Evolutionary conservation across 257 asterid genomes (phyloP).

Genomic region (Solanum piurae): DNA sequence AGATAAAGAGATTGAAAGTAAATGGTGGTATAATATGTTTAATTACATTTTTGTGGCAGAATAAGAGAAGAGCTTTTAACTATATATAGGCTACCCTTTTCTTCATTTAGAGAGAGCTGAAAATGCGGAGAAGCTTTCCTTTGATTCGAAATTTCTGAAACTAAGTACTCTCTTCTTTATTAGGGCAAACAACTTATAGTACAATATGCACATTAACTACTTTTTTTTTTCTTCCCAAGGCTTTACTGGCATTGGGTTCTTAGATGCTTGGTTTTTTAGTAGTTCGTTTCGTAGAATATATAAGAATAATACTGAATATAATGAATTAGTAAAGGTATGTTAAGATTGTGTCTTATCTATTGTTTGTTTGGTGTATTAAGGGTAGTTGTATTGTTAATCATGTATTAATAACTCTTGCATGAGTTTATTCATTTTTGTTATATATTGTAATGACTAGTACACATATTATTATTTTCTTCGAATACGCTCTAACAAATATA

Average conservation of each 20-base stretch:
- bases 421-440: too few relatives aligned
- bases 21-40: not conserved
- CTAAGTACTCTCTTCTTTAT: not conserved
- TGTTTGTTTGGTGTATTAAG: not conserved
- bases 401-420: too few relatives aligned
- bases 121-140: not conserved
- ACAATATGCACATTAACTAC: not conserved
- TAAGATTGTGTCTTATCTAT: not conserved
- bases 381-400: not conserved
- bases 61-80: not conserved
- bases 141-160: not conserved
- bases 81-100: not conserved
- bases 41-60: not conserved
- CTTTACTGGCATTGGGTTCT: not conserved
- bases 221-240: not conserved
- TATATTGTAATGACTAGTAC: too few relatives aligned
- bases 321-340: not conserved
- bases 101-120: slow-evolving; percentile 1
- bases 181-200: not conserved
- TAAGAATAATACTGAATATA: not conserved
- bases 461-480: not conserved
- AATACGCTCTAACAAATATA: too few relatives aligned
- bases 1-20: not conserved
- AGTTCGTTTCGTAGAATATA: not conserved
- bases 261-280: not conserved